Conservation (phyloP, 1,284 basidiomycete genomes). For the Ceratobasidium sp. region DNA sequence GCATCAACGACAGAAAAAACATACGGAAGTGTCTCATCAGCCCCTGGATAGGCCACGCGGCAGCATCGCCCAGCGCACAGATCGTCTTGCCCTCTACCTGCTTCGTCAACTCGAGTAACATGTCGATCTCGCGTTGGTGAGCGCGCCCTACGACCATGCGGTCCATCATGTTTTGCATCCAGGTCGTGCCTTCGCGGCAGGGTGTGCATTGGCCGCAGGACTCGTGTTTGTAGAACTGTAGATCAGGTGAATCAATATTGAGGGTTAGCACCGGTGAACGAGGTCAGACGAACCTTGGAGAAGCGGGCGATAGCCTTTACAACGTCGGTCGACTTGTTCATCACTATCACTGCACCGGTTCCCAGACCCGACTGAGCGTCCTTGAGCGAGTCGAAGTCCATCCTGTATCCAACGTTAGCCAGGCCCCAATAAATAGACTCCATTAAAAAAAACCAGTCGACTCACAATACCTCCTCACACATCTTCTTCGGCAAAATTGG, state of each 20-base stretch:
- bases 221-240: constrained; percentile 97
- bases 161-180: constrained; percentile 99
- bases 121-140: constrained; percentile 95
- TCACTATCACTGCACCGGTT: constrained; percentile 98
- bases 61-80: constrained; percentile 96
- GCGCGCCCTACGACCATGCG: constrained; percentile 90
- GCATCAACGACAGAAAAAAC: constrained; percentile 48
- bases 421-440: not conserved
- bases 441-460: constrained; percentile 52
- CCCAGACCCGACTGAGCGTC: constrained; percentile 95
- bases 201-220: constrained; percentile 99
- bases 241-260: no score
- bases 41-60: constrained; percentile 98
- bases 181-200: constrained; percentile 94
- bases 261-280: no score
- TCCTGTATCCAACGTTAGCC: constrained; percentile 62
- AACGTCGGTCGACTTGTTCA: constrained; percentile 98
- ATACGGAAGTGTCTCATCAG: constrained; percentile 94
- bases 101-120: constrained; percentile 89
- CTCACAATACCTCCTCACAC: constrained; percentile 87
- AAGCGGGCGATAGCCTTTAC: constrained; percentile 94
- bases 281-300: constrained; percentile 65
- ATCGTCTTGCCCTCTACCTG: constrained; percentile 97
- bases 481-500: constrained; percentile 89
- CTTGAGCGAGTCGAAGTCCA: constrained; percentile 99